These are phyloP conservation scores for Cryphonectria nitschkei DNA, from an alignment of 2,329 filamentous ascomycete genomes.

Conservation along the genomic window DNA sequence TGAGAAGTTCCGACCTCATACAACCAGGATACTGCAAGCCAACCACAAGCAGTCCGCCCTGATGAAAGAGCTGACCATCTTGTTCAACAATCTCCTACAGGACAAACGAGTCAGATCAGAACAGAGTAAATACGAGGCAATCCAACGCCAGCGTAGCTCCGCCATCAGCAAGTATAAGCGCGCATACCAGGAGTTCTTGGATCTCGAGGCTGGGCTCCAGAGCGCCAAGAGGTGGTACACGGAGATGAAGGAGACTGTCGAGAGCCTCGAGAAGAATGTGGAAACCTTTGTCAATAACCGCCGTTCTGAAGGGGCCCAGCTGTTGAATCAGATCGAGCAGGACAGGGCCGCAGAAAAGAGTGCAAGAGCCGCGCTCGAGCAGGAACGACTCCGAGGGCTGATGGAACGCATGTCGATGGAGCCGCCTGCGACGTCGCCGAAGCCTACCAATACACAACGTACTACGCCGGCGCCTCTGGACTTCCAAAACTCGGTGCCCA, in stretches of 20 bases:
- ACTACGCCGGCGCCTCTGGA: constrained; percentile 42
- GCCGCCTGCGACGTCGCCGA: constrained; percentile 50
- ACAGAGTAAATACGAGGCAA: constrained; percentile 90
- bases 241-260: constrained; percentile 94
- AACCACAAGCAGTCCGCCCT: constrained; percentile 93
- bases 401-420: constrained; percentile 98
- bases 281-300: constrained; percentile 97
- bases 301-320: constrained; percentile 84
- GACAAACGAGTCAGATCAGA: constrained; percentile 93
- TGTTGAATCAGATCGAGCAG: constrained; percentile 86
- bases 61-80: constrained; percentile 90
- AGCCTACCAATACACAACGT: constrained; percentile 41
- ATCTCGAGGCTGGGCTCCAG: constrained; percentile 81
- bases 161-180: constrained; percentile 89
- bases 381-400: constrained; percentile 80
- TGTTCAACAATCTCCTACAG: constrained; percentile 86
- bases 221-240: constrained; percentile 92
- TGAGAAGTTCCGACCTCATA: constrained; percentile 95
- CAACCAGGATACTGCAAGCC: constrained; percentile 87
- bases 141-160: constrained; percentile 78
- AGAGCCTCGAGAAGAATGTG: constrained; percentile 92
- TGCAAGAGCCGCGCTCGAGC: constrained; percentile 76
- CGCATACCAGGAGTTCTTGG: constrained; percentile 89
- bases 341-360: constrained; percentile 66
- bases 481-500: constrained; percentile 43